Evolutionary conservation across 2,329 filamentous ascomycete genomes (phyloP).

Genomic region (Graphilbum sp.): DNA sequence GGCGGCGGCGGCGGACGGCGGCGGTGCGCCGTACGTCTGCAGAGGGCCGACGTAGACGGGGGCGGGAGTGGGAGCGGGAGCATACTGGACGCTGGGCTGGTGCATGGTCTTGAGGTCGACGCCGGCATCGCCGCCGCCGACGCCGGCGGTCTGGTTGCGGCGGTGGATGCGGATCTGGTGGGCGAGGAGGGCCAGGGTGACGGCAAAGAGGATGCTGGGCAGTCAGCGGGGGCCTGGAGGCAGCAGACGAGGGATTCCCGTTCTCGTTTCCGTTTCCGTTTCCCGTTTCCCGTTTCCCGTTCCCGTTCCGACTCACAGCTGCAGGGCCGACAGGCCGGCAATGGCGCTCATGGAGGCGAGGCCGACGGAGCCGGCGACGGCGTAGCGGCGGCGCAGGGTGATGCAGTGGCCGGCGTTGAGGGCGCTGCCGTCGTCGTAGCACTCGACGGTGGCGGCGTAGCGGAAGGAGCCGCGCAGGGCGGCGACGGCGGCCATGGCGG

Average conservation of each 20-base stretch:
- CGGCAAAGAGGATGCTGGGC: slow-evolving; percentile 18
- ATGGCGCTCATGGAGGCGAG: slow-evolving; percentile 15
- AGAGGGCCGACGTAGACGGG: too few species aligned
- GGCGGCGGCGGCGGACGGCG: too few species aligned
- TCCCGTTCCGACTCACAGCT: slow-evolving; percentile 10
- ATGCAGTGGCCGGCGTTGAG: slow-evolving; percentile 13
- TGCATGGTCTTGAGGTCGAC: slow-evolving; percentile 12
- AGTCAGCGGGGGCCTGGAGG: background rate
- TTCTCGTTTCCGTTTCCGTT: too few species aligned
- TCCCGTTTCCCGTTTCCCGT: too few species aligned
- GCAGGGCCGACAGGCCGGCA: slow-evolving; percentile 15
- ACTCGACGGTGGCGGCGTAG: slow-evolving; percentile 9
- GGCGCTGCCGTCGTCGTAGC: slow-evolving; percentile 14
- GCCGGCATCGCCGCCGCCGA: slow-evolving; percentile 9
- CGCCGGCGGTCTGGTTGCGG: slow-evolving; percentile 8
- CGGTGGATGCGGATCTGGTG: slow-evolving; percentile 14
- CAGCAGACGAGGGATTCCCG: slow-evolving; percentile 6
- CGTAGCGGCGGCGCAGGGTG: slow-evolving; percentile 9
- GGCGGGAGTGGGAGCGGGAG: too few species aligned
- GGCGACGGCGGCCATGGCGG: slow-evolving; percentile 16
- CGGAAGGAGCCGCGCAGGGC: slow-evolving; percentile 13
- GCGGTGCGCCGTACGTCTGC: too few species aligned
- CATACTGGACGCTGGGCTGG: too few species aligned
- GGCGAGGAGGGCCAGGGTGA: slow-evolving; percentile 26
- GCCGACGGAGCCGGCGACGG: slow-evolving; percentile 10